These are phyloP conservation scores for Plasmodium vivax DNA, from an alignment of 169 alveolate species.

Conservation along the genomic window DNA sequence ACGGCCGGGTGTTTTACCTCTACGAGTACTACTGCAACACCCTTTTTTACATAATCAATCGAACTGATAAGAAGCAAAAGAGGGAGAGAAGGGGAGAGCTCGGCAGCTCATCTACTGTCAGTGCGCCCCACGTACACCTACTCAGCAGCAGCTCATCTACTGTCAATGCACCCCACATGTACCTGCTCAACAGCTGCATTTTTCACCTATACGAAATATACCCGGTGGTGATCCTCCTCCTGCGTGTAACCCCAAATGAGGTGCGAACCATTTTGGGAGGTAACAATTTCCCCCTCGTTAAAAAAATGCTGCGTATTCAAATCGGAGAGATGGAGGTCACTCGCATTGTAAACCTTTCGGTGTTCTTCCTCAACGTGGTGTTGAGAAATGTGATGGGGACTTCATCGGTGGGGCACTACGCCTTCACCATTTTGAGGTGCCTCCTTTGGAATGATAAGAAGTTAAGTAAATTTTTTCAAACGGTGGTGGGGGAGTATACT, in stretches of 20 bases:
- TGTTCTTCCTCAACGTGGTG: background rate
- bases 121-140: background rate
- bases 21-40: conserved; percentile 47
- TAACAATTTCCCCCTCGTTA: conserved; percentile 10
- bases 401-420: background rate
- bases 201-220: conserved; percentile 47
- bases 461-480: conserved; percentile 11
- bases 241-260: background rate
- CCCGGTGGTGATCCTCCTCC: background rate
- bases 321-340: background rate
- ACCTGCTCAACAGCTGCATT: background rate
- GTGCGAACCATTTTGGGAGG: background rate
- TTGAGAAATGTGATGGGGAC: background rate
- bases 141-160: background rate
- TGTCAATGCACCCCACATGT: background rate
- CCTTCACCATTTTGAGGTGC: background rate
- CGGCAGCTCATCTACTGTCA: background rate
- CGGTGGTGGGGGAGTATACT: background rate
- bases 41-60: conserved; percentile 21
- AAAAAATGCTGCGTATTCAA: conserved; percentile 1
- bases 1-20: conserved; percentile 13
- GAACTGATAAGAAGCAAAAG: background rate
- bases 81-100: background rate
- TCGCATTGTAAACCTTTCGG: background rate
- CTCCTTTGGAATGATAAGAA: conserved; percentile 23